Base-by-base conservation (phyloP, 1,284 basidiomycete genomes). In the Prillingera fragicola region DNA sequence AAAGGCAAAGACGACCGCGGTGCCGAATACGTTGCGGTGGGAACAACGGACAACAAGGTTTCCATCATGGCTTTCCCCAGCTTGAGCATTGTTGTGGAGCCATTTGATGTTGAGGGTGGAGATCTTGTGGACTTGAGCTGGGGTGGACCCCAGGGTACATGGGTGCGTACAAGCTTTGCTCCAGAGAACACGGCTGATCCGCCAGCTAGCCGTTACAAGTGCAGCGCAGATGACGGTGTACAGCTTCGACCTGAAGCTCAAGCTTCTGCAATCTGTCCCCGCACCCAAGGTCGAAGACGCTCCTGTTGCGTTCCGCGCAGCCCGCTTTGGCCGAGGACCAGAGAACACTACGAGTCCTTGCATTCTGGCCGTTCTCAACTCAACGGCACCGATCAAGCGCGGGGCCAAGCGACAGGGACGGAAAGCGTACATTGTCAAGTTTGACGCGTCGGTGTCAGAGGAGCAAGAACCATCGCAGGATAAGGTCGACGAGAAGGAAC, bases 261-360 rank as follows among this genome's bases (percentile, higher is more conserved):
- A 55, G n/a, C 48, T 64, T n/a, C 49, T 57, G 23, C 62, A 62
- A 40, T 60, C 63, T 15, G 62, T 70, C 15, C 59, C 54, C 31
- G 54, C 62, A 4, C 69, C 59, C 39, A 61, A 52, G 19, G 31
- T 67, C 12, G 70, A 70, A 31, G 57, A 57, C 24, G 38, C 53
- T 10, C 52, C 60, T 4, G 60, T 81, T 41, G 79, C 78, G 2
- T 92, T 90, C 71, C 81, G 90, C 17, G 80, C 82, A 12, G 84
- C 78, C 21, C 80, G 81, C 82, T 84, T 57, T 41, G 12, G 5
- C 22, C 31, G 21, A 19, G 4, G n/a, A 8, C 29, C 29, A 31
- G 29, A 31, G 29, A 31, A 19, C 33, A 13, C 21, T 18, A 19
- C 36, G 9, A 23, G 21, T n/a, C 36, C 36, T 5, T 23, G 15